Evolutionary conservation across 2,329 filamentous ascomycete genomes (phyloP).

Genomic region (Ascochyta clinopodiicola): DNA sequence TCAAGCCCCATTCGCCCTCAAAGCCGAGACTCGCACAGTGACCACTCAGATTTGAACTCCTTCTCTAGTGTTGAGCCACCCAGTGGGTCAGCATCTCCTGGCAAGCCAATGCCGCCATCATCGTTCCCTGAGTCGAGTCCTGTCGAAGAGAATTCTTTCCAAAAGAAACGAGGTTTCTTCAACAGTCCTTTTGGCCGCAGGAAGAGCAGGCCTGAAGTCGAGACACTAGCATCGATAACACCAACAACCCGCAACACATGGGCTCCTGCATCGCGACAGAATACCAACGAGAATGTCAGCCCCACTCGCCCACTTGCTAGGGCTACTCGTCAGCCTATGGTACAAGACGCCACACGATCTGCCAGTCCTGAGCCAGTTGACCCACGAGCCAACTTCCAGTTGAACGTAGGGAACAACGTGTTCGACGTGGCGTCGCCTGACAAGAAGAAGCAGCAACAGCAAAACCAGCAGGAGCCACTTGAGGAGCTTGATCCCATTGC

Average conservation of each 20-base stretch:
- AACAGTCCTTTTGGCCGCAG: slow-evolving; percentile 86
- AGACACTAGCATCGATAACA: slow-evolving; percentile 54
- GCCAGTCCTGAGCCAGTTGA: slow-evolving; percentile 79
- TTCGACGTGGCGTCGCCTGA: slow-evolving; percentile 89
- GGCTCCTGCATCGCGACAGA: slow-evolving; percentile 52
- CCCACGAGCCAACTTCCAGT: slow-evolving; percentile 86
- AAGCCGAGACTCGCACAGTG: slow-evolving; percentile 87
- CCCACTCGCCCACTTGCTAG: slow-evolving; percentile 51
- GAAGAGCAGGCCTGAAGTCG: slow-evolving; percentile 84
- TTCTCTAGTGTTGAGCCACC: slow-evolving; percentile 83
- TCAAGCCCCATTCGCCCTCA: slow-evolving; percentile 75
- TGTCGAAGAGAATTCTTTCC: slow-evolving; percentile 57
- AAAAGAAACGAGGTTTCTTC: slow-evolving; percentile 85
- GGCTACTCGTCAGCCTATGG: slow-evolving; percentile 33
- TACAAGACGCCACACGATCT: slow-evolving; percentile 43
- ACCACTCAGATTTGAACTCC: slow-evolving; percentile 87
- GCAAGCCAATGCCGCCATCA: slow-evolving; percentile 59
- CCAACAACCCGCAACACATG: slow-evolving; percentile 60
- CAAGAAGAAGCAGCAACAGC: slow-evolving; percentile 56
- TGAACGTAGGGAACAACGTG: slow-evolving; percentile 95
- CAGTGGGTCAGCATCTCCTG: slow-evolving; percentile 75
- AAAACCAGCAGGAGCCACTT: slow-evolving; percentile 44
- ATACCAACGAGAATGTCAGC: slow-evolving; percentile 49
- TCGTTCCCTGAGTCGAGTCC: slow-evolving; percentile 32
- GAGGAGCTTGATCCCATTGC: slow-evolving; percentile 88